Evolutionary conservation across 192 early-diverging fungal genomes (phyloP).

Genomic region (Coemansia guatemalensis): DNA sequence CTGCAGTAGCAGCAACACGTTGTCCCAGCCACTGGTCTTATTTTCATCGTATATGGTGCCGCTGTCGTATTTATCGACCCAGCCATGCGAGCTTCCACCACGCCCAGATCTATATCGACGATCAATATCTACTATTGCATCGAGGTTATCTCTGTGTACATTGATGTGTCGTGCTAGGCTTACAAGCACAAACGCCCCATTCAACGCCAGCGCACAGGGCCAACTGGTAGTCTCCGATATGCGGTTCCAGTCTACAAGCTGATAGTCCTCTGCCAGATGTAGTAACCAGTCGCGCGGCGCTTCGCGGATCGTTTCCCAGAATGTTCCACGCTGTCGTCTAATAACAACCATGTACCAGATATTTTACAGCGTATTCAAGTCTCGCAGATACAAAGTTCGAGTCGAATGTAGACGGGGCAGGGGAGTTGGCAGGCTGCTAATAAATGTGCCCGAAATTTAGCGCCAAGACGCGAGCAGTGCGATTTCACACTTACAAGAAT

Average conservation of each 20-base stretch:
- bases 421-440: too few relatives aligned
- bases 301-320: slow-evolving; percentile 44
- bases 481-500: too few relatives aligned
- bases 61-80: slow-evolving; percentile 8
- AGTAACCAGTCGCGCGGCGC: slow-evolving; percentile 48
- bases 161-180: slow-evolving; percentile 28
- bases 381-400: too few relatives aligned
- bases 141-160: slow-evolving; percentile 8
- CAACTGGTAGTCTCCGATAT: slow-evolving; percentile 50
- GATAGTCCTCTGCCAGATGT: slow-evolving; percentile 48
- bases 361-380: neutral
- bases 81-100: slow-evolving; percentile 4
- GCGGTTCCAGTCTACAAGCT: slow-evolving; percentile 51
- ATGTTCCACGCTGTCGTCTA: slow-evolving; percentile 24
- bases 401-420: too few relatives aligned
- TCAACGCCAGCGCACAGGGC: slow-evolving; percentile 46
- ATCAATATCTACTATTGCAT: slow-evolving; percentile 25
- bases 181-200: slow-evolving; percentile 35
- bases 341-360: slow-evolving; percentile 30
- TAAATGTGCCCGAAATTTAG: neutral
- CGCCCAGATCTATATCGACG: slow-evolving; percentile 11
- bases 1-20: slow-evolving; percentile 27
- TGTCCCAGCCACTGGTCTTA: slow-evolving; percentile 8
- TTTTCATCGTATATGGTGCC: neutral
- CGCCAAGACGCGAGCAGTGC: neutral